Evolutionary conservation across 352 stramenopile species (phyloP).

Genomic region (Albugo candida): DNA sequence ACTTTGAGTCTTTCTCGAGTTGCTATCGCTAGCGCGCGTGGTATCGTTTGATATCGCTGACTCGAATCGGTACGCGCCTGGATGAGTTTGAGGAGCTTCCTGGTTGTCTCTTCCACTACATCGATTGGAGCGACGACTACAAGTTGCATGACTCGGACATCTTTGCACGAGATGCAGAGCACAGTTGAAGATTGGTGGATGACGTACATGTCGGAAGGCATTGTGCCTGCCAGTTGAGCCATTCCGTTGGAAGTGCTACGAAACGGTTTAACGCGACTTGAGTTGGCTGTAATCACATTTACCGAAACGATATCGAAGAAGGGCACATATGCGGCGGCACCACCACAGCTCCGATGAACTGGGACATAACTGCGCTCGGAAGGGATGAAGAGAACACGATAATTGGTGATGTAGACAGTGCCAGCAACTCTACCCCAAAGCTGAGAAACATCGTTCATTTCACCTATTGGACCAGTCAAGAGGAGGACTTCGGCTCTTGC

Average conservation of each 20-base stretch:
- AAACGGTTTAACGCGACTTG: too few relatives aligned
- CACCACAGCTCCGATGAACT: slow-evolving; percentile 14
- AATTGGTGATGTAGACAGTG: slow-evolving; percentile 51
- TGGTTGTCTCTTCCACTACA: slow-evolving; percentile 28
- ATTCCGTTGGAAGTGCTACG: slow-evolving; percentile 15
- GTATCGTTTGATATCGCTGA: slow-evolving; percentile 29
- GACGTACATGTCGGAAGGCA: too few relatives aligned
- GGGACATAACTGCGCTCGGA: slow-evolving; percentile 28
- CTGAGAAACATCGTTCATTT: slow-evolving; percentile 29
- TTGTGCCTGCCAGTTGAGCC: slow-evolving; percentile 13
- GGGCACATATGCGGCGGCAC: slow-evolving; percentile 40
- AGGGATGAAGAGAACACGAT: slow-evolving; percentile 47
- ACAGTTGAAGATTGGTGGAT: too few relatives aligned
- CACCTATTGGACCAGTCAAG: slow-evolving; percentile 31
- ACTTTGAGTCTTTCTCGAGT: slow-evolving; percentile 3
- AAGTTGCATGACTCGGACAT: slow-evolving; percentile 47
- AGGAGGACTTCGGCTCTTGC: neutral
- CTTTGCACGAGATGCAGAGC: slow-evolving; percentile 56
- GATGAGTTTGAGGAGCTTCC: slow-evolving; percentile 28
- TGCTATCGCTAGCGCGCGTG: neutral
- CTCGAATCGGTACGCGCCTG: slow-evolving; percentile 16
- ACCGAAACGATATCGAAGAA: slow-evolving; percentile 47
- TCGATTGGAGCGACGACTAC: slow-evolving; percentile 28
- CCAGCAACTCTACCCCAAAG: slow-evolving; percentile 50
- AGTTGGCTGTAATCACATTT: slow-evolving; percentile 21